Base-by-base conservation (phyloP, 2,329 filamentous ascomycete genomes). In the Phyllosticta paracitricarpa region DNA sequence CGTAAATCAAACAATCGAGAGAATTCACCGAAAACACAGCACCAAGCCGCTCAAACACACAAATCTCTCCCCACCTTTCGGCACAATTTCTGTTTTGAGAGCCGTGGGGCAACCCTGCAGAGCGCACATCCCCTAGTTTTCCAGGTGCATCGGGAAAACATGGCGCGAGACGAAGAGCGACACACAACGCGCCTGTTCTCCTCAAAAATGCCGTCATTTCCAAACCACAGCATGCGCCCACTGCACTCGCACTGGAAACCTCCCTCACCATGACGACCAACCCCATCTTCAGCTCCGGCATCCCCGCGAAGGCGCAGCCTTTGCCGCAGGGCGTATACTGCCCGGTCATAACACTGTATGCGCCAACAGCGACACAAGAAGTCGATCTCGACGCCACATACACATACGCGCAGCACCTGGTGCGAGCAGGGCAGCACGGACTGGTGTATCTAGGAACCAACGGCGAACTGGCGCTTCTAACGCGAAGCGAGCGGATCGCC, bases 401-500 rank as follows among this genome's bases (percentile, higher is more conserved):
- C 66, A 75, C 71, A 52, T 76, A 77, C 62, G 77, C 74, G 58
- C 70, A 71, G 40, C 68, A 75, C 60, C 66, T 81, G 2, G 73
- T 79, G 33, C 72, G 71, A 48, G 73, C 73, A 2, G 79, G 78
- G 5, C 73, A 79, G 66, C 74, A 78, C 52, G 76, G 78, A 1
- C 74, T 81, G 0, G 78, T 81, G 1, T 75, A 78, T 25, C 71
- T 76, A 2, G 78, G 78, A 19, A 79, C 79, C 4, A 81, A 78
- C 54, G 79, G 76, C 33, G 79, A 80, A 62, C 71, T 78, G 9
- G 75, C 75, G 1, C 69, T 79, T 0, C 71, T 81, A 1, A 75
- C 72, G 0, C 64, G 70, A 2, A 70, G 72, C 17, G 77, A 79
- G 67, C 73, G 78, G 5, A 70, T 70, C 19, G 68, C 73, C 7